Conservation (phyloP, 805 yeast species). For the Kluyveromyces wickerhamii region DNA sequence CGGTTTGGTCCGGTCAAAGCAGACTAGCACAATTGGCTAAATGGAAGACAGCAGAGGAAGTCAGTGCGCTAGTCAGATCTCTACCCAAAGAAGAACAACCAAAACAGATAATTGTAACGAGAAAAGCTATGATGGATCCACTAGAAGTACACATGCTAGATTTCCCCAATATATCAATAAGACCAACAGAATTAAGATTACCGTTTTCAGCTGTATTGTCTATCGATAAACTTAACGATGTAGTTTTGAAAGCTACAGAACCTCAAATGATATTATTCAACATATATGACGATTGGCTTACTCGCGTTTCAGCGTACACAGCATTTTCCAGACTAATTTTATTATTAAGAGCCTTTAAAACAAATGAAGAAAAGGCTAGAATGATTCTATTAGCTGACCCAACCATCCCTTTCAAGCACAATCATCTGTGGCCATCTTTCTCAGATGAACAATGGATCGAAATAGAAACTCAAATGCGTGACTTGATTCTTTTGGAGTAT, state of each 20-base stretch:
- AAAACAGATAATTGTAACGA: conserved; percentile 78
- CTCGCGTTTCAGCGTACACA: conserved; percentile 74
- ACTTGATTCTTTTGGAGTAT: conserved; percentile 77
- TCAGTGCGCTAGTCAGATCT: conserved; percentile 81
- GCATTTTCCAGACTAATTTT: conserved; percentile 86
- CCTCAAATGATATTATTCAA: conserved; percentile 90
- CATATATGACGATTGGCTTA: conserved; percentile 91
- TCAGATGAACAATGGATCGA: conserved; percentile 86
- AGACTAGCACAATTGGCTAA: conserved; percentile 88
- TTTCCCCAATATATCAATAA: conserved; percentile 82
- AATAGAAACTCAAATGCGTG: conserved; percentile 82
- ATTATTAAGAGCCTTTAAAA: conserved; percentile 72
- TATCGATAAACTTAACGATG: conserved; percentile 68
- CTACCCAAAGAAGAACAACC: conserved; percentile 93
- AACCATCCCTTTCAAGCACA: conserved; percentile 56
- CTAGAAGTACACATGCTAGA: conserved; percentile 95
- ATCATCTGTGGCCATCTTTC: conserved; percentile 92
- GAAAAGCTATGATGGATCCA: conserved; percentile 91
- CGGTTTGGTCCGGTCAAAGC: conserved; percentile 96
- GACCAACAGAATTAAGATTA: conserved; percentile 80
- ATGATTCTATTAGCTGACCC: conserved; percentile 69
- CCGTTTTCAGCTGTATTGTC: conserved; percentile 86
- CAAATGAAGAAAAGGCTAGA: conserved; percentile 70
- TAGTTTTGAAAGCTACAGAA: conserved; percentile 79
- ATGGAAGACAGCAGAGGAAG: conserved; percentile 98